A percentile compares a stretch with the other conserved stretches of the same genome.
These are phyloP conservation scores for Malus hybrid DNA, from an alignment of 331 rosid genomes.

Conservation along the genomic window DNA sequence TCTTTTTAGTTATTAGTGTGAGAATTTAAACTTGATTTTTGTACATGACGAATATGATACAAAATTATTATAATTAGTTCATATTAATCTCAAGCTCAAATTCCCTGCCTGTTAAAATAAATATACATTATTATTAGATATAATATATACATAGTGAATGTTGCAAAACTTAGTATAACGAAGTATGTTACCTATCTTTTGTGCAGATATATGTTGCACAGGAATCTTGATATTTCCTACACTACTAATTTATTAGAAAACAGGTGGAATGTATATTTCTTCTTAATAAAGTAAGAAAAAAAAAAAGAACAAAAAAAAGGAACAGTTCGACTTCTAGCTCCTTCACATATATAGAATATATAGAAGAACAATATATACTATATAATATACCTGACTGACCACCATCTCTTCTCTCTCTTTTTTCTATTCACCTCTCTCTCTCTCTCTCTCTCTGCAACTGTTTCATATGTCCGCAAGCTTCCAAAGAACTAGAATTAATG, in stretches of 20 bases:
- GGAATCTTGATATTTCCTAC: neutral
- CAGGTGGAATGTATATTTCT: slow-evolving; percentile 28
- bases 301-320: slow-evolving; percentile 1
- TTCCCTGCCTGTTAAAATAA: too few relatives aligned
- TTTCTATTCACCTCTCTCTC: neutral
- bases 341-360: slow-evolving; percentile 5
- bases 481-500: slow-evolving; percentile 86
- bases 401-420: slow-evolving; percentile 16
- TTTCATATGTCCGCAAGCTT: slow-evolving; percentile 64
- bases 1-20: too few relatives aligned
- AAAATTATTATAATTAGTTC: too few relatives aligned
- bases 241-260: slow-evolving; percentile 3
- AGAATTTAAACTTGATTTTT: too few relatives aligned
- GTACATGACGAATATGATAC: too few relatives aligned
- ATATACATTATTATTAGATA: too few relatives aligned
- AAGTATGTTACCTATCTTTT: neutral
- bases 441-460: slow-evolving; percentile 27
- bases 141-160: too few relatives aligned
- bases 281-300: slow-evolving; percentile 35
- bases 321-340: slow-evolving; percentile 14
- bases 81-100: too few relatives aligned
- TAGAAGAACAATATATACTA: neutral
- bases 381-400: slow-evolving; percentile 51
- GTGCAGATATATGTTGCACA: neutral
- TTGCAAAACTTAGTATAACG: neutral